Percentiles rank a stretch among this genome's conserved stretches.
Conservation (phyloP, 2,329 filamentous ascomycete genomes). For the Zymoseptoria ardabiliae region DNA sequence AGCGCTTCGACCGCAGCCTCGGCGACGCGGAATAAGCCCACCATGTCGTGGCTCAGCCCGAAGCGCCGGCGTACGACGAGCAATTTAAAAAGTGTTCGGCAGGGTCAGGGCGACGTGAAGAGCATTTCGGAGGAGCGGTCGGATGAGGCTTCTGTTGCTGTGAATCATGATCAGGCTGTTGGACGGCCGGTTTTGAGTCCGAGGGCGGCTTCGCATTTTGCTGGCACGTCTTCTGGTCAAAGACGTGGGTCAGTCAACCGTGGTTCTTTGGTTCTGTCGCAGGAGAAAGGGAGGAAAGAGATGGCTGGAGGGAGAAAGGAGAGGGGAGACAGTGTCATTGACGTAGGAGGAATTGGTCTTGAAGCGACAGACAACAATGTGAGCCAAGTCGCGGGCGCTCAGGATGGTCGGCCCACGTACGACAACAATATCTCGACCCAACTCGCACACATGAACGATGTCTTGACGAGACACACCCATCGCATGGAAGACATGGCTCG, state of each 20-base stretch:
- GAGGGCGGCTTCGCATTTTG: not conserved
- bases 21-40: not conserved
- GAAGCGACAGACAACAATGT: too few relatives aligned
- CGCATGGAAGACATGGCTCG: not conserved
- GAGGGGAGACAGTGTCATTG: not conserved
- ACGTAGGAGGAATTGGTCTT: not conserved
- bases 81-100: conserved; percentile 16
- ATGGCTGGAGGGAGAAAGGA: not conserved
- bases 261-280: too few relatives aligned
- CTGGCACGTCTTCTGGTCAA: not conserved
- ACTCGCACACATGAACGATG: not conserved
- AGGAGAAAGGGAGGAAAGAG: not conserved
- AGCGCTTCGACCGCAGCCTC: not conserved
- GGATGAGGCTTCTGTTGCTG: not conserved
- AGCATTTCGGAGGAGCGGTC: not conserved
- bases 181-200: not conserved
- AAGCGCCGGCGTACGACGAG: conserved; percentile 22
- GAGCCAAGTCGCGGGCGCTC: too few relatives aligned
- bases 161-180: not conserved
- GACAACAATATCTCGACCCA: not conserved
- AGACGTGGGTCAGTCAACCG: too few relatives aligned
- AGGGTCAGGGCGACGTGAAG: not conserved
- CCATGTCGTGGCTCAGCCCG: conserved; percentile 22
- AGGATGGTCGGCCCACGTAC: too few relatives aligned
- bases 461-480: not conserved